Percentiles rank a stretch among this genome's conserved stretches.
Conservation (phyloP, 306 rosid species). For the Cucumis hystrix region DNA sequence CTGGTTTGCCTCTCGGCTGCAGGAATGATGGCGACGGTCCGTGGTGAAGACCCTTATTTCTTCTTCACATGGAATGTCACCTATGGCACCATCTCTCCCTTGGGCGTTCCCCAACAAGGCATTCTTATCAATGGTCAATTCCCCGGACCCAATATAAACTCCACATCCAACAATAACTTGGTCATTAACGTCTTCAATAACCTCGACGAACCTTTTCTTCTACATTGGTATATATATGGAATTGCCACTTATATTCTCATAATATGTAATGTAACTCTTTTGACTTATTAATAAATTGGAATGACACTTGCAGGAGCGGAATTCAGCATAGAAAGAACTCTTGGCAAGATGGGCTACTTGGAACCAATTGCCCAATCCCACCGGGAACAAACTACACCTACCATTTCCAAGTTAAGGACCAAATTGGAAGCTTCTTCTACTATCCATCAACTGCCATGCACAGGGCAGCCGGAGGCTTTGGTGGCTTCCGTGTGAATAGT, state of each 20-base stretch:
- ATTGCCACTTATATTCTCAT: no score
- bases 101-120: conserved; percentile 71
- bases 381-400: background rate
- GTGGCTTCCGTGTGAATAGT: background rate
- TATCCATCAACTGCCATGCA: background rate
- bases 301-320: conserved; percentile 19
- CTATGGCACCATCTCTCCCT: conserved; percentile 62
- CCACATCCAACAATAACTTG: conserved; percentile 60
- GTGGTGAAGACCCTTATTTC: conserved; percentile 55
- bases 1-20: conserved; percentile 28
- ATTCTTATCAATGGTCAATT: conserved; percentile 69
- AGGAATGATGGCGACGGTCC: background rate
- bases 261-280: no score
- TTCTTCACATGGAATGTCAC: conserved; percentile 69
- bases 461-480: background rate
- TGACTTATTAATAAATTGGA: background rate
- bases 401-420: background rate
- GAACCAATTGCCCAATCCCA: no score
- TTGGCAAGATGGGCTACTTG: no score
- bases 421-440: background rate
- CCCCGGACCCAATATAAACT: conserved; percentile 73
- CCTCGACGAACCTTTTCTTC: conserved; percentile 73
- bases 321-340: conserved; percentile 63
- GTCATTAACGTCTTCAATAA: conserved; percentile 52
- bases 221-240: conserved; percentile 19